Base-by-base conservation (phyloP, 176 grass and related monocot genomes). In the Hordeum marinum region DNA sequence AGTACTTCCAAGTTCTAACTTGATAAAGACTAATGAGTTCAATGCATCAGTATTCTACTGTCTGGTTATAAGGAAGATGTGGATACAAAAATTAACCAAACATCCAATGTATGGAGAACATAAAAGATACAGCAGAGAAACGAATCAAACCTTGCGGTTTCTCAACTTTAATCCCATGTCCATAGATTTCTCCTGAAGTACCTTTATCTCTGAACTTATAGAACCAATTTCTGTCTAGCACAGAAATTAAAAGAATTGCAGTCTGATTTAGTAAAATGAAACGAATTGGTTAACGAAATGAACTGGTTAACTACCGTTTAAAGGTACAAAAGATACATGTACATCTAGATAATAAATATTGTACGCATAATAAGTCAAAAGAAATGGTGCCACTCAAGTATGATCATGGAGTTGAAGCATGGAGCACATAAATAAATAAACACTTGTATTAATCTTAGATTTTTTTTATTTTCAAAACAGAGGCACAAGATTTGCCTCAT, bases 201-300 rank as follows among this genome's bases (percentile, higher is more conserved):
- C 84, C 83, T 94, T 98, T 92, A 98, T 98, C 78, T 98, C 93
- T 63, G 96, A 98, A 80, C 96, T 98, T 89, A 98, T 94, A 31
- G 93, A 98, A 88, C 96, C 96, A 92, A 98, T 98, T 87, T 98
- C 96, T 90, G 93, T 87, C 96, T 98, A 97, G 76, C 85, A 87
- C 80, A 97, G 65, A 88, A 89, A 64, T 87, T 86, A 87, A 85
- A 86, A 90, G 50, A 72, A 75, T 89, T 79, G 79, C 57, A 76
- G 62, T 70, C 50, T 78, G 81, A 87, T 66, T 82, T 83, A 88
- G 69, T 90, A 77, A 61, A 52, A 8, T 55, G 42, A 85, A 62
- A 85, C 31, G 14, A 27, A 72, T 0, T 4, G 1, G 13, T 63
- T 11, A 75, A 8, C 62, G 42, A 85, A 62, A 85, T 37, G 14